Evolutionary conservation across 2,329 filamentous ascomycete species (phyloP), one percentile per base, ranked within the genome.

Genomic region (Trichocomaceae sp.): DNA sequence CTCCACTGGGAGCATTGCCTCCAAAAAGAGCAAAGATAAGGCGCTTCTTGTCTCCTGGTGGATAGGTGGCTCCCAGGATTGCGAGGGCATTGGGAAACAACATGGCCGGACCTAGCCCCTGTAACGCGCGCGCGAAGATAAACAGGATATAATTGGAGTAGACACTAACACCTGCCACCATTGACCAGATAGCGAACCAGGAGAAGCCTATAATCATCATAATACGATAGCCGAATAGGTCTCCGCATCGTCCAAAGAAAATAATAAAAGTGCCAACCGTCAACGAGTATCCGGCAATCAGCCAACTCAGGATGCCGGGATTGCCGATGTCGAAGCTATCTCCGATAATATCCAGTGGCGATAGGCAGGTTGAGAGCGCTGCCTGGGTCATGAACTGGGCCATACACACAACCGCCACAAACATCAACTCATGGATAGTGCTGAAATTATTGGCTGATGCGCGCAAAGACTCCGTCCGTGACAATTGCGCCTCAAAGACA

Each of bases 61-160:
- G 69, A 59, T 85, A 86, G 0, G 78, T 75, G 0, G 73, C 72
- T 2, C 83, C 83, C 0, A 87, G 66, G 12, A 88, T 73, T 2
- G 83, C 84, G 20, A 87, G 68, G 0, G 75, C 82, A 58, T 86
- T 88, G 0, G 85, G 85, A 22, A 87, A 71, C 10, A 78, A 70
- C 33, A 88, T 72, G 0, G 83, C 83, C 0, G 83, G 81, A 0
- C 85, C 85, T 6, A 74, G 62, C 3, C 70, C 81, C 58, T 84
- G 81, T 2, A 83, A 64, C 0, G 77, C 79, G 5, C 82, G 74
- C n/a, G 74, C 72, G 35, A 77, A 69, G 56, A 79, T 72, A 60
- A 82, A 81, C 12, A 80, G 67, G 1, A 73, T 68, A 74, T 71
- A 5, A 73, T 80, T 65, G 3, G 63, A 65, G 48, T 69, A 72